These are phyloP conservation scores for Cocos nucifera DNA, from an alignment of 176 grass and related monocot genomes.

Conservation along the genomic window DNA sequence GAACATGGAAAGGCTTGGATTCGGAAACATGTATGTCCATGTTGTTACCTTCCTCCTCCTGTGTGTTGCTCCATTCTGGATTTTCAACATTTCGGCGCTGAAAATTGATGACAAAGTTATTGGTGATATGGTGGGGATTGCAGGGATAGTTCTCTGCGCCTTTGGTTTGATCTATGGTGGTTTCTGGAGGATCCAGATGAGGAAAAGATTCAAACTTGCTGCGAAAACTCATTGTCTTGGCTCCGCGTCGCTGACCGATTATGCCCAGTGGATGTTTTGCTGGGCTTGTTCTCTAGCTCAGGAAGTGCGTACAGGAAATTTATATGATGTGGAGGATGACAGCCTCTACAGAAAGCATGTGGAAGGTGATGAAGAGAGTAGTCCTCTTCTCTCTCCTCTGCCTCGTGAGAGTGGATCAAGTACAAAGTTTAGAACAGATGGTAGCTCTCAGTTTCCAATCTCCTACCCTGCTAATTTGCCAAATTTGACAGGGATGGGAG, in stretches of 20 bases:
- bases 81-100: conserved; percentile 60
- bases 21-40: conserved; percentile 67
- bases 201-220: conserved; percentile 35
- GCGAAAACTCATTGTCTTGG: conserved; percentile 26
- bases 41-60: conserved; percentile 48
- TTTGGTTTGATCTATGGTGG: conserved; percentile 64
- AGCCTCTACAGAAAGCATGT: conserved; percentile 28
- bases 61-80: conserved; percentile 63
- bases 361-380: background rate
- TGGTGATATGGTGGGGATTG: conserved; percentile 32
- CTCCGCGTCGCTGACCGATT: conserved; percentile 46
- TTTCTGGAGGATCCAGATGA: conserved; percentile 72
- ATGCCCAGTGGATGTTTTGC: conserved; percentile 67
- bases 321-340: conserved; percentile 45
- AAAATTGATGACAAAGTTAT: conserved; percentile 35
- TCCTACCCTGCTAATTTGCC: too few relatives aligned
- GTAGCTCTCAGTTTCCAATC: background rate
- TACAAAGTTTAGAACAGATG: background rate
- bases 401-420: background rate
- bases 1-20: conserved; percentile 65
- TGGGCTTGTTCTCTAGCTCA: conserved; percentile 66
- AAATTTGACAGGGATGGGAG: too few relatives aligned
- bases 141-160: conserved; percentile 43
- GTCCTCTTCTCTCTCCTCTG: background rate
- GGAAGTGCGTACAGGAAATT: conserved; percentile 64